phyloP scores from a whole-genome alignment of 257 asterid genomes.

The Salvia rosmarinus region DNA sequence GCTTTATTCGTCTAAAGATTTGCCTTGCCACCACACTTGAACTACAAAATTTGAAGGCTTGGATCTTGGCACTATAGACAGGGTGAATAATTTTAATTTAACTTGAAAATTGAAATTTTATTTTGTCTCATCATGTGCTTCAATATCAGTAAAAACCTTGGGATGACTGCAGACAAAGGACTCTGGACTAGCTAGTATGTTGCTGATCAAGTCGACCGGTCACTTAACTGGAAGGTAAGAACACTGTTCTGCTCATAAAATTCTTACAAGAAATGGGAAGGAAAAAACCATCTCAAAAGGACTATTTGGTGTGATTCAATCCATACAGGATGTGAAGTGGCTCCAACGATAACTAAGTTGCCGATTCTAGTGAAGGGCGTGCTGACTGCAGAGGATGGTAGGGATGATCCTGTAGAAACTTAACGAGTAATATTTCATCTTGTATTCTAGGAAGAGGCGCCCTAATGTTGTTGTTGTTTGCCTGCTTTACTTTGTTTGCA shows the following conservation, averaged over 20 bases:
- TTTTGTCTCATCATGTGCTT: not conserved
- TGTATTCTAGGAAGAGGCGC: not conserved
- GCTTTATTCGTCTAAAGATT: conserved; percentile 48
- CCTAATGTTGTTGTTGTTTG: not conserved
- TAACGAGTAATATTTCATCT: not conserved
- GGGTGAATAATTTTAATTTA: conserved; percentile 39
- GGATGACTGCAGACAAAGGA: conserved; percentile 55
- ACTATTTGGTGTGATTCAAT: conserved; percentile 8
- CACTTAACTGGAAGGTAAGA: conserved; percentile 80
- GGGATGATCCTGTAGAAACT: conserved; percentile 9
- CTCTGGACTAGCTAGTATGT: conserved; percentile 78
- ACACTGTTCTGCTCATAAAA: not conserved
- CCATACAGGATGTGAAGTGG: conserved; percentile 78
- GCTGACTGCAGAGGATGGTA: conserved; percentile 84
- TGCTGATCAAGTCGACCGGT: conserved; percentile 62
- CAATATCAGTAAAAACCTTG: conserved; percentile 21
- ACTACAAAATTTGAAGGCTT: conserved; percentile 70
- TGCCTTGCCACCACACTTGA: conserved; percentile 65
- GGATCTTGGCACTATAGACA: conserved; percentile 62
- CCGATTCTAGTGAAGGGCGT: conserved; percentile 86
- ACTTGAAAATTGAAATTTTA: not conserved
- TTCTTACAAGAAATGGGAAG: conserved; percentile 8
- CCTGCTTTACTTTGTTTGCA: not conserved
- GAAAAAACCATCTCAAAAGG: conserved; percentile 7
- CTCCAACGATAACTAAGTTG: conserved; percentile 69